A percentile compares a stretch with the other conserved stretches of the same genome.
phyloP scores from a whole-genome alignment of 176 grass and related monocot genomes.

The Oryza coarctata region DNA sequence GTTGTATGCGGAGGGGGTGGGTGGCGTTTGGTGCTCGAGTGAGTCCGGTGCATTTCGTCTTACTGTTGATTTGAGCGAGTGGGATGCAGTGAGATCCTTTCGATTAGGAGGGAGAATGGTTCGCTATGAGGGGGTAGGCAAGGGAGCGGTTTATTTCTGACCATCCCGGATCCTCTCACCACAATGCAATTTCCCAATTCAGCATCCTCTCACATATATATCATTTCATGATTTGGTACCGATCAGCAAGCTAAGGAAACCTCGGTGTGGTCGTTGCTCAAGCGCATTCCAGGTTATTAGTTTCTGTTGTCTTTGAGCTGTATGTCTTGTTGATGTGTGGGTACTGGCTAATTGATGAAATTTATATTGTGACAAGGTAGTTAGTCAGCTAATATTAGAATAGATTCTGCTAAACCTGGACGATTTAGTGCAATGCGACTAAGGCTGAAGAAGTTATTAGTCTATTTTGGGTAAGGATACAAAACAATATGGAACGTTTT shows the following conservation, averaged over 20 bases:
- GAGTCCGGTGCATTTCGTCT: background rate
- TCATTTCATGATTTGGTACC: background rate
- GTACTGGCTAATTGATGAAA: background rate
- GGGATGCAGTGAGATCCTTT: background rate
- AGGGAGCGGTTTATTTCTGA: background rate
- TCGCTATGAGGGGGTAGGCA: background rate
- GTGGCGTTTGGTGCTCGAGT: background rate
- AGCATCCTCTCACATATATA: background rate
- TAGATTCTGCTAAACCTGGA: background rate
- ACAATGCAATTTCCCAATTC: background rate
- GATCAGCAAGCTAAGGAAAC: background rate
- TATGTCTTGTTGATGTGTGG: background rate
- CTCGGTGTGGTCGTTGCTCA: no score
- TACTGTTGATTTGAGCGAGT: background rate
- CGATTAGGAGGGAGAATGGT: background rate
- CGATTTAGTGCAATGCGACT: background rate
- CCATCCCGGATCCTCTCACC: background rate
- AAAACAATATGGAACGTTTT: background rate
- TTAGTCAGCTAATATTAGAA: background rate
- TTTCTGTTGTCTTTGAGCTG: background rate
- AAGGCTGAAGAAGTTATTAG: no score
- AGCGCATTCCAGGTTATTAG: background rate
- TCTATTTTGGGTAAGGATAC: background rate
- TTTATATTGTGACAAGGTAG: background rate
- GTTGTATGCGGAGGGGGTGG: background rate